Base-by-base conservation (phyloP, 805 yeast genomes). In the Pichia heedii region DNA sequence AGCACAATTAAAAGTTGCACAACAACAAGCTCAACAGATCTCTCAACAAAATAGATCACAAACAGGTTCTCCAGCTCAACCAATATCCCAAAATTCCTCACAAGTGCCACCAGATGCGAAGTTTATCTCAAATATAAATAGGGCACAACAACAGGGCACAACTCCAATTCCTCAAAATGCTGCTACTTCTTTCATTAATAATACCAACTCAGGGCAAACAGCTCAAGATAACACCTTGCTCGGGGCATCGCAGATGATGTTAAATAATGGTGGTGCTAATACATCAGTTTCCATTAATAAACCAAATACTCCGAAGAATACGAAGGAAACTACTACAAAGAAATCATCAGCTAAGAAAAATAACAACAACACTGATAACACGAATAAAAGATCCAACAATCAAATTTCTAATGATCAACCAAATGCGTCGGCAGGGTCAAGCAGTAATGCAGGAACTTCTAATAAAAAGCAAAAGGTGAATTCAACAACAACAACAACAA, bases 1-100 rank as follows among this genome's bases (percentile, higher is more conserved):
- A 1, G 56, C 66, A 27, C 71, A 68, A 50, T 62, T 76, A 15
- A 59, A 55, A 33, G 22, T 52, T 7, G 49, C 53, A 4, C 61
- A 57, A 35, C 53, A 48, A 43, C 54, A 49, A 15, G 54, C 53
- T 19, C 52, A 43, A 16, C 49, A 39, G 16, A 44, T 47, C n/a
- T 38, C 36, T n/a, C 42, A 39, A 24, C 49, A 36, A 27, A 32
- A 24, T 6, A 22, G 42, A 10, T 24, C 27, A 29, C 32, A 29
- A 6, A 15, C 16, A 13, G 32, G 13, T 10, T 24, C 27, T 6
- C 27, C 27, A 10, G 27, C 27, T 13, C 4, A 10, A 24, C 27
- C 27, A 24, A 10, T 24, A 24, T 24, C 27, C 15, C 38, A 36
- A 27, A 24, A 21, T 16, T n/a, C 41, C 22, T 46, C 36, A 19